phyloP scores from a whole-genome alignment of 495 filamentous ascomycete genomes.

The Bryoglossum gracile region DNA sequence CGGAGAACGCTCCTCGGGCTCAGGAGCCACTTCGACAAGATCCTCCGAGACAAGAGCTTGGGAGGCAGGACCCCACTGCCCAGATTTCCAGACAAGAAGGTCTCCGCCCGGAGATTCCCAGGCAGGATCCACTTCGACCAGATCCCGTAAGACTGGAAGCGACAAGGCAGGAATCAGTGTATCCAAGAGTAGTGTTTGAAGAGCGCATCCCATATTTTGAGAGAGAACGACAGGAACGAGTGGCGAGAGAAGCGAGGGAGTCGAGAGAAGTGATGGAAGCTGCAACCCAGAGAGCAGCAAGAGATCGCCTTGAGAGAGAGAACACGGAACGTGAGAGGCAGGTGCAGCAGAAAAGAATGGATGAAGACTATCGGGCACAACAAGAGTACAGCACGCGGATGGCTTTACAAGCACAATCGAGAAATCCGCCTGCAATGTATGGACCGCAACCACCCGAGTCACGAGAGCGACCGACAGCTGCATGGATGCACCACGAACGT shows the following conservation, averaged over 20 bases:
- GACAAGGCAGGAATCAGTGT: conserved; percentile 15
- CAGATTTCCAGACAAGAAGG: too few relatives aligned
- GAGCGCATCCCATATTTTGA: conserved; percentile 28
- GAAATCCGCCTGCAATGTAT: conserved; percentile 15
- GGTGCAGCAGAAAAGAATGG: conserved; percentile 17
- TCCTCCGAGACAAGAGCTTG: neutral
- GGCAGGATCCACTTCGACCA: neutral
- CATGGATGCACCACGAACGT: conserved; percentile 21
- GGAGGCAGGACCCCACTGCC: neutral
- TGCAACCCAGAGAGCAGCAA: conserved; percentile 13
- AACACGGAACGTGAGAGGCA: conserved; percentile 23
- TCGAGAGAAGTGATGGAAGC: conserved; percentile 28
- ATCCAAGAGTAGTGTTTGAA: conserved; percentile 20
- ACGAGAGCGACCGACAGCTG: conserved; percentile 18
- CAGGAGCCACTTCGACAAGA: conserved; percentile 12
- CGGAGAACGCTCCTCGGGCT: conserved; percentile 2
- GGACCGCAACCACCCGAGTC: conserved; percentile 21
- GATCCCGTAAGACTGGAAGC: neutral
- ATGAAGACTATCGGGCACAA: conserved; percentile 19
- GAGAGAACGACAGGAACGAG: conserved; percentile 34
- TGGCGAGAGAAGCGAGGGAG: too few relatives aligned
- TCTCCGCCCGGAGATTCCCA: too few relatives aligned
- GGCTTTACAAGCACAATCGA: conserved; percentile 22
- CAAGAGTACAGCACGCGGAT: conserved; percentile 21
- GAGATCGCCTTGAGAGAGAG: conserved; percentile 19